Percentiles rank a stretch among this genome's conserved stretches.
Conservation (phyloP, 164 flowering plant genomes). For the Magnolia changhungtana region DNA sequence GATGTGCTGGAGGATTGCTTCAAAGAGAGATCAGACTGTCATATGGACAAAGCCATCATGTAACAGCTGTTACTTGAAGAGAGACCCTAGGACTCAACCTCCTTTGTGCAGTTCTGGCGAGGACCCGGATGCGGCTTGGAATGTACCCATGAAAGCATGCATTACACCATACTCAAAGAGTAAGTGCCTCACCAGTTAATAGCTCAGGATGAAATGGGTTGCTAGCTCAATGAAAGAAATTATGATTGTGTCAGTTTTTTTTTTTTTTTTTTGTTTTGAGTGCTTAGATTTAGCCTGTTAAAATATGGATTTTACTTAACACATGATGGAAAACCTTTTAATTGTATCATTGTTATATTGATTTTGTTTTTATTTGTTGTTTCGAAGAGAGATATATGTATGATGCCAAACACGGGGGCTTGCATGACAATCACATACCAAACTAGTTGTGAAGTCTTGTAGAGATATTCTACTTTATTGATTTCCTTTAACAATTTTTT, state of each 20-base stretch:
- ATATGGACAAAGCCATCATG: conserved; percentile 73
- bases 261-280: too few species aligned
- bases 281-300: too few species aligned
- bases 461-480: too few species aligned
- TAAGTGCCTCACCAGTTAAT: conserved; percentile 29
- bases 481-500: too few species aligned
- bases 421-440: too few species aligned
- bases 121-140: conserved; percentile 80
- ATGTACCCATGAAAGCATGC: conserved; percentile 73
- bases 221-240: background rate
- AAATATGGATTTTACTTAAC: too few species aligned
- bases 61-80: conserved; percentile 65
- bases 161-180: conserved; percentile 70
- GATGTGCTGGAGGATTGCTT: conserved; percentile 82
- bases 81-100: conserved; percentile 52
- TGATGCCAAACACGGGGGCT: too few species aligned
- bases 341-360: too few species aligned
- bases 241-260: too few species aligned
- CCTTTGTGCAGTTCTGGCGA: conserved; percentile 59
- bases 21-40: conserved; percentile 73
- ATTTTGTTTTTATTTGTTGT: too few species aligned
- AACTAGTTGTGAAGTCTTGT: too few species aligned
- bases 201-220: background rate
- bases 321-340: background rate
- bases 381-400: too few species aligned